These are phyloP conservation scores for Luffa acutangula DNA, from an alignment of 306 rosid genomes.

Conservation along the genomic window DNA sequence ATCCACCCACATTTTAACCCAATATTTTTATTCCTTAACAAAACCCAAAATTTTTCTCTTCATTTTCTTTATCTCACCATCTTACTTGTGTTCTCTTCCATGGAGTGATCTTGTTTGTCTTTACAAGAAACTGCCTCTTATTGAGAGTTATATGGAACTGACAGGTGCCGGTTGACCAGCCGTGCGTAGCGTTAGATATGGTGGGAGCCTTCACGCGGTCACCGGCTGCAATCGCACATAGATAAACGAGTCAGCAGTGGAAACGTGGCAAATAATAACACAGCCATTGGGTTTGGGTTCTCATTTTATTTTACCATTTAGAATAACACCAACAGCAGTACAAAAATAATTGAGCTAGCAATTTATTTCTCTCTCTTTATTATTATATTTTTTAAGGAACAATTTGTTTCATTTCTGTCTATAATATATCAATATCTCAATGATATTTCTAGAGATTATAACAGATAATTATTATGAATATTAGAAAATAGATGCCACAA, in stretches of 20 bases:
- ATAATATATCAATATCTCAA: neutral
- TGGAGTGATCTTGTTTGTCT: too few species aligned
- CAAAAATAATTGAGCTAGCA: neutral
- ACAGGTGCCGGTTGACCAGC: conserved; percentile 13
- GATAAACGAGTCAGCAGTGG: neutral
- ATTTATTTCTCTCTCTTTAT: neutral
- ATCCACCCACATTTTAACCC: too few species aligned
- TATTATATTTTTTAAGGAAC: neutral
- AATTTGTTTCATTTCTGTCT: neutral
- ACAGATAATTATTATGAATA: too few species aligned
- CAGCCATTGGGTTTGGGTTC: neutral
- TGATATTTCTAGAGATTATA: neutral
- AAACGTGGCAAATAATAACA: neutral
- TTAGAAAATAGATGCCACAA: too few species aligned
- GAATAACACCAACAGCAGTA: neutral
- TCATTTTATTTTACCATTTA: neutral
- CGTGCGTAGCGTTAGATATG: conserved; percentile 10
- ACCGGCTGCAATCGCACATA: neutral
- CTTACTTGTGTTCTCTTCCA: too few species aligned
- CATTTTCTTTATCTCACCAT: too few species aligned
- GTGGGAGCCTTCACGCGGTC: conserved; percentile 7
- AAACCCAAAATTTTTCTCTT: too few species aligned
- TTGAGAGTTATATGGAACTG: neutral
- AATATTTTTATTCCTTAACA: too few species aligned
- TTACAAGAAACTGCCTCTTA: neutral